Conservation (phyloP, 441 rosid species). For the Pelargonium myrrhifolium region DNA sequence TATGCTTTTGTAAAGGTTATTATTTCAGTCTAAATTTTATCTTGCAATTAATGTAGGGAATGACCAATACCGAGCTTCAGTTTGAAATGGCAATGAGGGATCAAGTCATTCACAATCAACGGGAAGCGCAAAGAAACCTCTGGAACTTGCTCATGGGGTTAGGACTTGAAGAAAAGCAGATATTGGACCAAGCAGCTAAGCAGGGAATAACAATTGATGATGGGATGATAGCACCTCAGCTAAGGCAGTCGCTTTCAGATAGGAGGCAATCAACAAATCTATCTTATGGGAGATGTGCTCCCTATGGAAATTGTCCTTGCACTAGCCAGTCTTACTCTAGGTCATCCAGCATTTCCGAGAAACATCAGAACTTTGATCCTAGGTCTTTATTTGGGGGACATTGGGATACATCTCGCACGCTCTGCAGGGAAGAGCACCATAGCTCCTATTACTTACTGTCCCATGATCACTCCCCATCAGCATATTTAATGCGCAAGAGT, state of each 20-base stretch:
- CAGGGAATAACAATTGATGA: slow-evolving; percentile 80
- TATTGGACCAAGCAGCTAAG: slow-evolving; percentile 64
- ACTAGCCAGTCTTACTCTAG: slow-evolving; percentile 39
- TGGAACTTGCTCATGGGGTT: slow-evolving; percentile 76
- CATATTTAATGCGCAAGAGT: slow-evolving; percentile 34
- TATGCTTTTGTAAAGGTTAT: slow-evolving; percentile 12
- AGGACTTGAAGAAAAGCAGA: slow-evolving; percentile 67
- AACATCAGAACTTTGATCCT: slow-evolving; percentile 34
- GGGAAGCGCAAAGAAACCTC: slow-evolving; percentile 67
- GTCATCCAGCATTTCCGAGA: slow-evolving; percentile 49
- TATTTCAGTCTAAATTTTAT: slow-evolving; percentile 16
- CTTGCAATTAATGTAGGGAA: slow-evolving; percentile 43
- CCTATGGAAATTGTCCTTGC: slow-evolving; percentile 30
- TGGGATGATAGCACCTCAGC: slow-evolving; percentile 41
- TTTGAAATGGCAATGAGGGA: slow-evolving; percentile 95
- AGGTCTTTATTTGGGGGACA: slow-evolving; percentile 35
- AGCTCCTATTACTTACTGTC: slow-evolving; percentile 53
- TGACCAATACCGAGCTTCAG: slow-evolving; percentile 89
- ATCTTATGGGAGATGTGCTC: slow-evolving; percentile 24
- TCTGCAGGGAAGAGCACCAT: slow-evolving; percentile 59
- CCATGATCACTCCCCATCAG: slow-evolving; percentile 39
- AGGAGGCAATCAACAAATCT: slow-evolving; percentile 36
- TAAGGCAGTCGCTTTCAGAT: slow-evolving; percentile 34
- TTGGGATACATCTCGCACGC: slow-evolving; percentile 40
- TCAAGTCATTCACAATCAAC: slow-evolving; percentile 81